phyloP scores from a whole-genome alignment of 2,329 filamentous ascomycete genomes.

The Claviceps fusiformis region DNA sequence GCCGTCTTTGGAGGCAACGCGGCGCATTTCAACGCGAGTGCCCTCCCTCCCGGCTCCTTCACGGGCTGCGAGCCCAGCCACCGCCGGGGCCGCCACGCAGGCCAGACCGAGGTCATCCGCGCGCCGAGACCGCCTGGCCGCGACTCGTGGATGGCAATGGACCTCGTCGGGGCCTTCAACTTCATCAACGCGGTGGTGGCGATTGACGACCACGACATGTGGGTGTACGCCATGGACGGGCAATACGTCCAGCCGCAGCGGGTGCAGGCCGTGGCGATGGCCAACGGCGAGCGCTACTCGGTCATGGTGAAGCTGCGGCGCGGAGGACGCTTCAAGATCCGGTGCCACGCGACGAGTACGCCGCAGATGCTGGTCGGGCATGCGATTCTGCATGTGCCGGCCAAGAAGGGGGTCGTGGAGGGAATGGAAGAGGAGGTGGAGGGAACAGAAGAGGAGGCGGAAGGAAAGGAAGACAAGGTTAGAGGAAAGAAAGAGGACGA shows the following conservation, averaged over 20 bases:
- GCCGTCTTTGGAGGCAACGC: slow-evolving; percentile 17
- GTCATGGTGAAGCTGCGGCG: slow-evolving; percentile 25
- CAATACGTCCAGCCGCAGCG: slow-evolving; percentile 38
- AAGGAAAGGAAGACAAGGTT: no score
- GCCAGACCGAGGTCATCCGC: slow-evolving; percentile 28
- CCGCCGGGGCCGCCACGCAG: slow-evolving; percentile 21
- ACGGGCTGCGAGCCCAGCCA: slow-evolving; percentile 25
- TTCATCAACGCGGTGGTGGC: slow-evolving; percentile 30
- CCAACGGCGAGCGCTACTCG: slow-evolving; percentile 39
- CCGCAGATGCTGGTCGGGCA: slow-evolving; percentile 42
- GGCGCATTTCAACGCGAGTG: slow-evolving; percentile 15
- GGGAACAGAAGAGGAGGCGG: no score
- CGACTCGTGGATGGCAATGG: slow-evolving; percentile 34
- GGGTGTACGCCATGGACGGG: slow-evolving; percentile 40
- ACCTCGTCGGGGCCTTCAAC: slow-evolving; percentile 38
- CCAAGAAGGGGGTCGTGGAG: no score
- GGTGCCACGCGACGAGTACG: slow-evolving; percentile 32
- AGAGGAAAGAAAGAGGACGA: no score
- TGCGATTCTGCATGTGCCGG: slow-evolving; percentile 29
- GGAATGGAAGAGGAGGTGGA: neutral
- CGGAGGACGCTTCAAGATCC: slow-evolving; percentile 37
- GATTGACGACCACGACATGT: slow-evolving; percentile 40
- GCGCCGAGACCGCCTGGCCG: slow-evolving; percentile 8
- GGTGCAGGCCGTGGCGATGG: slow-evolving; percentile 31
- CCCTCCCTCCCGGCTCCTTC: slow-evolving; percentile 29